Conservation (phyloP, 169 alveolate genomes). For the Pseudocohnilembus persalinus region DNA sequence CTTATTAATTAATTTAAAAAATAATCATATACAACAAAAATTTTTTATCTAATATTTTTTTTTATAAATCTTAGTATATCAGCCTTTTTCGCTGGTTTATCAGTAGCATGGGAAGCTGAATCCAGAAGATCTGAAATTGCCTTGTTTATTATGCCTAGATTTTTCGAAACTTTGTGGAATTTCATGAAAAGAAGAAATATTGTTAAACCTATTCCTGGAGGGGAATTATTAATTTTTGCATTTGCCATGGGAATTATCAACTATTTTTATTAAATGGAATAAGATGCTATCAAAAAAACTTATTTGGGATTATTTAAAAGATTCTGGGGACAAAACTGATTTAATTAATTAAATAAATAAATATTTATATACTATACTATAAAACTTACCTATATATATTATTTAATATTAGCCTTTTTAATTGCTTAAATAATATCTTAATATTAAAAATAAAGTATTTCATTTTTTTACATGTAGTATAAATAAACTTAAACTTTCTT, state of each 20-base stretch:
- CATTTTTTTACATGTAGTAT: too few relatives aligned
- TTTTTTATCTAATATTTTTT: too few relatives aligned
- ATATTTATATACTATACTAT: too few relatives aligned
- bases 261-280: constrained; percentile 65
- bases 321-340: constrained; percentile 67
- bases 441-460: too few relatives aligned
- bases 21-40: neutral
- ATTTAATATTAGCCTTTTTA: too few relatives aligned
- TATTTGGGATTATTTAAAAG: constrained; percentile 55
- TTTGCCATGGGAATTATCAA: constrained; percentile 66
- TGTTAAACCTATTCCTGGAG: constrained; percentile 51
- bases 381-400: too few relatives aligned
- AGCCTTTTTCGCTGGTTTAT: constrained; percentile 50
- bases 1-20: too few relatives aligned
- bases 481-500: too few relatives aligned
- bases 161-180: constrained; percentile 68
- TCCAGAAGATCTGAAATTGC: constrained; percentile 68
- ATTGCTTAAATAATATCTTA: too few relatives aligned
- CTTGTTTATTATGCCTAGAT: constrained; percentile 67
- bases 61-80: constrained; percentile 44
- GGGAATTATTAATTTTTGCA: constrained; percentile 63
- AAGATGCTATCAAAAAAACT: constrained; percentile 57
- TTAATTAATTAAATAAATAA: neutral
- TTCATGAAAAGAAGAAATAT: constrained; percentile 59
- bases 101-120: constrained; percentile 55